These are phyloP conservation scores for Kockiozyma suomiensis DNA, from an alignment of 805 yeast species.

Conservation along the genomic window DNA sequence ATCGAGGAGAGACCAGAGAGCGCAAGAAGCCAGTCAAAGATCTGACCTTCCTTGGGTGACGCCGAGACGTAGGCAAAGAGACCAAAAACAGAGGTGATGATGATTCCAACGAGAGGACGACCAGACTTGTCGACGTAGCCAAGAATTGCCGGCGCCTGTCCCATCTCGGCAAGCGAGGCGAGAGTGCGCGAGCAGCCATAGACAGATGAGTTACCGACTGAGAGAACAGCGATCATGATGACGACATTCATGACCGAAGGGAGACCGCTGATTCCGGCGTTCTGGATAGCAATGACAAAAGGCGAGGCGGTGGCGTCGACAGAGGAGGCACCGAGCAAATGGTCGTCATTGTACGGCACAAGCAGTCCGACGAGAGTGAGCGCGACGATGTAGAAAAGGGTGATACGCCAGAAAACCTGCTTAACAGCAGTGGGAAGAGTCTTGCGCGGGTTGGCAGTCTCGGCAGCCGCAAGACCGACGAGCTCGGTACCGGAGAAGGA, in stretches of 20 bases:
- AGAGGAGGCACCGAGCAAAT: conserved; percentile 51
- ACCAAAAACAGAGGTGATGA: conserved; percentile 52
- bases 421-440: conserved; percentile 73
- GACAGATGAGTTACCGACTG: conserved; percentile 74
- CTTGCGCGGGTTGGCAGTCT: conserved; percentile 66
- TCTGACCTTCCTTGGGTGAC: conserved; percentile 51
- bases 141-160: conserved; percentile 61
- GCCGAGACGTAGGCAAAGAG: conserved; percentile 65
- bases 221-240: conserved; percentile 65
- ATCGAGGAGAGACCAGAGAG: conserved; percentile 76
- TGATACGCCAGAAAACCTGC: conserved; percentile 82
- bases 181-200: conserved; percentile 71
- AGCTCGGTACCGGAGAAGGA: conserved; percentile 76
- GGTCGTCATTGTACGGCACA: conserved; percentile 63
- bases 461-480: conserved; percentile 77
- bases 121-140: conserved; percentile 77
- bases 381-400: conserved; percentile 66
- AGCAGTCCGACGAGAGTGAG: conserved; percentile 63
- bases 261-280: conserved; percentile 66
- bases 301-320: conserved; percentile 71
- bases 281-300: conserved; percentile 68
- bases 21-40: conserved; percentile 77
- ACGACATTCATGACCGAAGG: conserved; percentile 74
- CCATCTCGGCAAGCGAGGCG: conserved; percentile 66
- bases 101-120: conserved; percentile 72